Conservation (phyloP, 2,329 filamentous ascomycete genomes). For the Xylaria arbuscula region DNA sequence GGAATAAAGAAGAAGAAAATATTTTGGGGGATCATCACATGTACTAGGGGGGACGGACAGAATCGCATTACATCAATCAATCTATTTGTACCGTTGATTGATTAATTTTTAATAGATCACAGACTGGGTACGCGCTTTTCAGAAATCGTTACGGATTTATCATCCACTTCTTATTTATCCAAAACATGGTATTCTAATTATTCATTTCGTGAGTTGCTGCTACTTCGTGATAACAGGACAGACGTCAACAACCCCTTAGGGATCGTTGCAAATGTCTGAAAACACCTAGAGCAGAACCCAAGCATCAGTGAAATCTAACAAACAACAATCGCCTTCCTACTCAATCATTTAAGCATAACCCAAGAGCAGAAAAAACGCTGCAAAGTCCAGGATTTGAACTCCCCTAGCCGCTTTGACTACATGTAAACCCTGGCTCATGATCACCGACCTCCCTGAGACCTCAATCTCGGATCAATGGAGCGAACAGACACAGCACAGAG, state of each 20-base stretch:
- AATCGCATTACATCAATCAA: neutral
- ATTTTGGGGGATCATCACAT: neutral
- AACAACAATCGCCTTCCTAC: no score
- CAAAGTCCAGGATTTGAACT: neutral
- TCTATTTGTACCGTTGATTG: conserved; percentile 4
- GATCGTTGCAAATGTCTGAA: no score
- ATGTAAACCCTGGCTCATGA: neutral
- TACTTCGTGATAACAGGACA: neutral
- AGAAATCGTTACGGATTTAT: neutral
- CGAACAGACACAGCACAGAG: neutral
- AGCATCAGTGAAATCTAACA: no score
- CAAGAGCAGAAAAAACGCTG: no score
- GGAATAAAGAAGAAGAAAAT: neutral
- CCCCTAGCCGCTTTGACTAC: neutral
- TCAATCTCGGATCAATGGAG: conserved; percentile 1
- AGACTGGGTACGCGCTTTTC: neutral
- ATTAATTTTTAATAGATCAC: conserved; percentile 4
- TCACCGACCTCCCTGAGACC: neutral
- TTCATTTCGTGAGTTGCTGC: neutral
- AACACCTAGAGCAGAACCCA: no score
- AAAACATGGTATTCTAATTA: no score
- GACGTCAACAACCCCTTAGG: no score
- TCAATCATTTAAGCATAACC: no score
- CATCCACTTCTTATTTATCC: neutral
- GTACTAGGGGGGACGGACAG: neutral